Base-by-base conservation (phyloP, 148 eudicot genomes). In the Rhododendron ferrugineum region DNA sequence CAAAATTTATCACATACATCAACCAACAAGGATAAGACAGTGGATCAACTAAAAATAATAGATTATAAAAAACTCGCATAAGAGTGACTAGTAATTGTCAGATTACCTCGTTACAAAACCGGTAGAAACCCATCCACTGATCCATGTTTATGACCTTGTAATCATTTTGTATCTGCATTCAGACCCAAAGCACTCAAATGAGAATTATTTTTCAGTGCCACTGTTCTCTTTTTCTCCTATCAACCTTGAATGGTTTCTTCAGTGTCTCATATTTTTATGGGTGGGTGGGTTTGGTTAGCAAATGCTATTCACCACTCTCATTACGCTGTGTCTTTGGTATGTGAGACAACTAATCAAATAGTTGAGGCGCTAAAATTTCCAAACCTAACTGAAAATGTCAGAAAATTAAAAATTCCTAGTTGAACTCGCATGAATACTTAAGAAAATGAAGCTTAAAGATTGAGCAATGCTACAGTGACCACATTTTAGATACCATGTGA, bases 131-230 rank as follows among this genome's bases (percentile, higher is more conserved):
- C 92, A 91, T 95, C 98, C 98, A 97, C 68, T 97, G 99, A 88
- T 97, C 99, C 96, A 91, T 90, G 92, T 93, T 97, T 80, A 97
- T 91, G 89, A 95, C 98, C 92, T 97, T 95, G 93, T 94, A 97
- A 88, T 95, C 98, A 85, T 81, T 88, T 85, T 97, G 99, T 34
- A 85, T 85, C 99, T 97, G 95, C 87, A 88, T 70, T 68, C 37
- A 50, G 47, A 42, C 28, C 64, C 83, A 50, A 86, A 62, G 4
- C 73, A 84, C 68, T 64, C n/a, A 66, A 82, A 64, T 86, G 82
- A 87, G 76, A 50, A 72, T 32, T 56, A 28, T 13, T 74, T 54
- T 47, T 62, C 49, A 46, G 23, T 11, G 6, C 16, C 9, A n/a
- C 11, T 80, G n/a, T 30, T 32, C 20, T 58, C 18, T 20, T 28